Percentiles rank a stretch among this genome's conserved stretches.
These are phyloP conservation scores for Smittium culicis DNA, from an alignment of 371 early-diverging fungal species.

Conservation along the genomic window DNA sequence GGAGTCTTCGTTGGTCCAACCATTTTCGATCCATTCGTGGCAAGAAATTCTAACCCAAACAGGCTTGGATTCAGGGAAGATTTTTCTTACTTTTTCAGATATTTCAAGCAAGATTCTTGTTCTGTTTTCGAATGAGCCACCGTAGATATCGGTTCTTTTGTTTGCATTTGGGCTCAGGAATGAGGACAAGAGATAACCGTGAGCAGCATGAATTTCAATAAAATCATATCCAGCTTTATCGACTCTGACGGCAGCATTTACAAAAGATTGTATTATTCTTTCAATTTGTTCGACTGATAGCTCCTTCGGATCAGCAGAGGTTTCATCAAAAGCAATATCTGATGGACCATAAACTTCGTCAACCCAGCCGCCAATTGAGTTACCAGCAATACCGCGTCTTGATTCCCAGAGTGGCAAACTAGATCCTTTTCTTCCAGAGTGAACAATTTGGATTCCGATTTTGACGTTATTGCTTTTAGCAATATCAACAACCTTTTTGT, in stretches of 20 bases:
- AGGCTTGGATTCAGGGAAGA: conserved; percentile 64
- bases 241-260: conserved; percentile 51
- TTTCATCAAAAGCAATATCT: conserved; percentile 37
- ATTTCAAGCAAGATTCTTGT: conserved; percentile 50
- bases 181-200: conserved; percentile 59
- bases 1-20: conserved; percentile 53
- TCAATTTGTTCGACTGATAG: conserved; percentile 48
- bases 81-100: conserved; percentile 42
- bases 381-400: conserved; percentile 20
- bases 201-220: conserved; percentile 72
- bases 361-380: conserved; percentile 59
- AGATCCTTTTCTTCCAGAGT: conserved; percentile 69
- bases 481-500: conserved; percentile 45
- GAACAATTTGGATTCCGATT: conserved; percentile 62
- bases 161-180: conserved; percentile 73
- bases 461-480: conserved; percentile 45
- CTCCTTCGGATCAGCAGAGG: conserved; percentile 40
- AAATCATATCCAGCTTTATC: conserved; percentile 69
- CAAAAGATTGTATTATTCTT: conserved; percentile 43
- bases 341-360: conserved; percentile 58
- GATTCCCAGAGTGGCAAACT: conserved; percentile 34
- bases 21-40: conserved; percentile 48
- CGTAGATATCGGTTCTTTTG: conserved; percentile 67
- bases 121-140: conserved; percentile 65
- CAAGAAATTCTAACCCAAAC: conserved; percentile 64